Percentiles rank a stretch among this genome's conserved stretches.
phyloP scores from a whole-genome alignment of 2,329 filamentous ascomycete species.

The Venturia carpophila region DNA sequence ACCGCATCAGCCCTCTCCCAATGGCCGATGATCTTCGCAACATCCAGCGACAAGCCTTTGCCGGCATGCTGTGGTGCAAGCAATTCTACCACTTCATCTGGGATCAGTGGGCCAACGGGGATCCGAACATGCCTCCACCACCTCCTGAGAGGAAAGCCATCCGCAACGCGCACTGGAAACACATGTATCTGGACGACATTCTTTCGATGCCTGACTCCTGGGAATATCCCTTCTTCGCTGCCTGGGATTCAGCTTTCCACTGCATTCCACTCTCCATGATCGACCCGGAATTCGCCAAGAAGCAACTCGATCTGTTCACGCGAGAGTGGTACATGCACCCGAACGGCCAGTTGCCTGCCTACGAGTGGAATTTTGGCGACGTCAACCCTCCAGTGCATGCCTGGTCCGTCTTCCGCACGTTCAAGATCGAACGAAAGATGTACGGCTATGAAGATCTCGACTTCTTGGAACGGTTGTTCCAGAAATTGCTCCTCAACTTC shows the following conservation, averaged over 20 bases:
- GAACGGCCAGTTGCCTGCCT: slow-evolving; percentile 88
- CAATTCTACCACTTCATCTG: slow-evolving; percentile 95
- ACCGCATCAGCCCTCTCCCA: slow-evolving; percentile 80
- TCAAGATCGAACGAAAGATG: slow-evolving; percentile 97
- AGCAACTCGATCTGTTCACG: slow-evolving; percentile 91
- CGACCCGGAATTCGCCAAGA: slow-evolving; percentile 95
- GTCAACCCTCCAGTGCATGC: slow-evolving; percentile 96
- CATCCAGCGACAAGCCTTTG: slow-evolving; percentile 88
- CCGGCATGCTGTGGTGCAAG: slow-evolving; percentile 98
- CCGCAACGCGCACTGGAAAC: slow-evolving; percentile 85
- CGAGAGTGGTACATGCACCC: slow-evolving; percentile 99
- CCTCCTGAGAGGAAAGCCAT: slow-evolving; percentile 71
- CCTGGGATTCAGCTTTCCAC: slow-evolving; percentile 96
- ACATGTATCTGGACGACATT: slow-evolving; percentile 90
- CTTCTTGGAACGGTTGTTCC: slow-evolving; percentile 92
- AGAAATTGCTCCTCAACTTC: slow-evolving; percentile 91
- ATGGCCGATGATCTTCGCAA: slow-evolving; percentile 92
- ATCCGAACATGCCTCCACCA: slow-evolving; percentile 79
- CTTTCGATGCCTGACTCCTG: slow-evolving; percentile 97
- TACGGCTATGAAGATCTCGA: slow-evolving; percentile 92
- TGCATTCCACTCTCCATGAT: slow-evolving; percentile 96
- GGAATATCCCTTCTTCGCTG: slow-evolving; percentile 97
- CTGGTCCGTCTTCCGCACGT: slow-evolving; percentile 89
- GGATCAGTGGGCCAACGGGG: slow-evolving; percentile 96
- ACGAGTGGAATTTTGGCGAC: slow-evolving; percentile 96